A percentile compares a stretch with the other conserved stretches of the same genome.
Evolutionary conservation across 2,329 filamentous ascomycete species (phyloP).

Genomic region (Aspergillus aculeatus): DNA sequence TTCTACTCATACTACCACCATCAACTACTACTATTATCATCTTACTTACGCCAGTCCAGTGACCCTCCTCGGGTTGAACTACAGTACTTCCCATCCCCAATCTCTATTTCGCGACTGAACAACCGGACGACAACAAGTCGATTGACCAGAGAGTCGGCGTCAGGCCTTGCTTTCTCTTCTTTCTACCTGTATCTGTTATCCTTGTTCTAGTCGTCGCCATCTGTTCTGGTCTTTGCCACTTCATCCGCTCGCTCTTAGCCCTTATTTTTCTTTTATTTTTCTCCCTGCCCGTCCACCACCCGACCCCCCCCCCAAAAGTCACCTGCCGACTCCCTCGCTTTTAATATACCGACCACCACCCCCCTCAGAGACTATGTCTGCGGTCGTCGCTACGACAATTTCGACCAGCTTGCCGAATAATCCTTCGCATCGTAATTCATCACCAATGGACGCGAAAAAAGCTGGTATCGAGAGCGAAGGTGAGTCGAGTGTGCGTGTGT

Average conservation of each 20-base stretch:
- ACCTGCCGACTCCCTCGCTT: slow-evolving; percentile 18
- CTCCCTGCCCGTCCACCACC: slow-evolving; percentile 7
- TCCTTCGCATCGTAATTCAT: slow-evolving; percentile 35
- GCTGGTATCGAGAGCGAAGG: slow-evolving; percentile 40
- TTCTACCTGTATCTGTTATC: not conserved
- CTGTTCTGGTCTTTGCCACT: slow-evolving; percentile 19
- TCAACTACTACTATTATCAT: not conserved
- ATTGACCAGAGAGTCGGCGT: slow-evolving; percentile 3
- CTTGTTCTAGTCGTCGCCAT: slow-evolving; percentile 16
- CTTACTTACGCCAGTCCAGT: slow-evolving; percentile 5
- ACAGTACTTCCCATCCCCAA: not conserved
- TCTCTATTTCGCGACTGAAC: not conserved
- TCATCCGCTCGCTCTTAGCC: slow-evolving; percentile 22
- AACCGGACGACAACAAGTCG: slow-evolving; percentile 11
- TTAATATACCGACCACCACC: slow-evolving; percentile 18
- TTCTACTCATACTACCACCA: slow-evolving; percentile 2
- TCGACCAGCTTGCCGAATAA: slow-evolving; percentile 31
- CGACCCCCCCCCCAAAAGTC: slow-evolving; percentile 16
- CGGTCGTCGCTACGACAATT: slow-evolving; percentile 38
- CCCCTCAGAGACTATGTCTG: slow-evolving; percentile 36
- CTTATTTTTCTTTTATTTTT: slow-evolving; percentile 16
- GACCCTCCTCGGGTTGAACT: slow-evolving; percentile 4
- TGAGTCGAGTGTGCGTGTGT: slow-evolving; percentile 27
- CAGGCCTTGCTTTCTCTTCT: slow-evolving; percentile 16
- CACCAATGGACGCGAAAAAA: slow-evolving; percentile 47